phyloP scores from a whole-genome alignment of 495 filamentous ascomycete genomes.

The Amphirosellinia nigrospora region DNA sequence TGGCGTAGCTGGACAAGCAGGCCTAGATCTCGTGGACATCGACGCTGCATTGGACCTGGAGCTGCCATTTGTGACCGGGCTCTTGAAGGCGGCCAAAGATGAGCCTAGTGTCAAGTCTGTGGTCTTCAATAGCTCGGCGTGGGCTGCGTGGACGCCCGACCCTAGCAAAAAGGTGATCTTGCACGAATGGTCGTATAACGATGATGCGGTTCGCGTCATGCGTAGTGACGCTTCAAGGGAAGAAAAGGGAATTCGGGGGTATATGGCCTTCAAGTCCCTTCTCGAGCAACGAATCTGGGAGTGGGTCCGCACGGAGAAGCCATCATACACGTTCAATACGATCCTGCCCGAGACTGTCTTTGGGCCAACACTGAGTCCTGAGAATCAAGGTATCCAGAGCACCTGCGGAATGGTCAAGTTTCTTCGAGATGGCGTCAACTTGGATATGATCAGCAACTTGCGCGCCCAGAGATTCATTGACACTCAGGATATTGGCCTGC shows the following conservation, averaged over 20 bases:
- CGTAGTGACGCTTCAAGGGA: slow-evolving; percentile 18
- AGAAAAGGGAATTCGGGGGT: slow-evolving; percentile 32
- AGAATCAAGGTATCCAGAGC: slow-evolving; percentile 33
- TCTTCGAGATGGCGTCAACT: slow-evolving; percentile 35
- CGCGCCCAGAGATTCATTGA: slow-evolving; percentile 41
- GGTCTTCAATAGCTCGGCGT: slow-evolving; percentile 37
- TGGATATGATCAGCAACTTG: slow-evolving; percentile 29
- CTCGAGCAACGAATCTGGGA: slow-evolving; percentile 41
- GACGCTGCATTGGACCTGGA: slow-evolving; percentile 26
- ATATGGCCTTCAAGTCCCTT: slow-evolving; percentile 42
- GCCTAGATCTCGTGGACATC: slow-evolving; percentile 21
- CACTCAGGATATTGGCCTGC: slow-evolving; percentile 30
- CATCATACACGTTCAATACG: slow-evolving; percentile 36
- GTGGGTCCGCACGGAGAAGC: slow-evolving; percentile 38
- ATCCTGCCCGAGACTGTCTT: slow-evolving; percentile 41
- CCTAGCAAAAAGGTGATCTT: slow-evolving; percentile 24
- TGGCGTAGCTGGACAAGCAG: slow-evolving; percentile 20
- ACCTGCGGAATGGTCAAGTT: slow-evolving; percentile 41
- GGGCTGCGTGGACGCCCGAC: slow-evolving; percentile 41
- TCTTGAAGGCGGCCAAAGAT: slow-evolving; percentile 30
- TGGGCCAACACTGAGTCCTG: slow-evolving; percentile 36
- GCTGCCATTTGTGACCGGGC: slow-evolving; percentile 8
- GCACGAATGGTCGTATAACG: slow-evolving; percentile 35
- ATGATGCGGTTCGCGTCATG: slow-evolving; percentile 33
- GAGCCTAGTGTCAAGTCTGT: slow-evolving; percentile 30